Conservation (phyloP, 2,329 filamentous ascomycete genomes). For the Fusarium odoratissimum region DNA sequence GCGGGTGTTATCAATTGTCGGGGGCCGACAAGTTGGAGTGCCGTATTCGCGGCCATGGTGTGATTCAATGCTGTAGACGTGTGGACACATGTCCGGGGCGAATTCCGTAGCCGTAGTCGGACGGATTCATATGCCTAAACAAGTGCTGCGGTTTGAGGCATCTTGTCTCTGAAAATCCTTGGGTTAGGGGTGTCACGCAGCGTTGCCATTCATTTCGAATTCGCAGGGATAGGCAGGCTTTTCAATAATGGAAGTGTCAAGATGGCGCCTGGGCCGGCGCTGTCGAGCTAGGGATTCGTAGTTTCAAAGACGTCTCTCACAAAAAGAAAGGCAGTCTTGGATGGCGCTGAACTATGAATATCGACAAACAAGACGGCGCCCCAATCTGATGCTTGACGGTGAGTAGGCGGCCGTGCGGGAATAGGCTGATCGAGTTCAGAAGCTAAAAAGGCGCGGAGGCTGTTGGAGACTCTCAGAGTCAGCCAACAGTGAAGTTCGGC, state of each 20-base stretch:
- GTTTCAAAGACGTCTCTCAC: constrained; percentile 10
- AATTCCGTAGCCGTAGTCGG: constrained; percentile 27
- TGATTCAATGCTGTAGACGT: constrained; percentile 28
- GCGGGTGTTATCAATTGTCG: constrained; percentile 10
- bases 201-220: constrained; percentile 21
- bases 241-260: constrained; percentile 32
- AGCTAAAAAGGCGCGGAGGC: constrained; percentile 22
- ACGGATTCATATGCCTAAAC: constrained; percentile 25
- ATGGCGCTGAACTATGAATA: constrained; percentile 17
- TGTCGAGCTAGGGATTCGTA: constrained; percentile 3
- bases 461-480: constrained; percentile 19
- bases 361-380: constrained; percentile 34
- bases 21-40: constrained; percentile 24
- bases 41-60: constrained; percentile 31
- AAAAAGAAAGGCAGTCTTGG: constrained; percentile 6
- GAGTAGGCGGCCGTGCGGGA: constrained; percentile 25
- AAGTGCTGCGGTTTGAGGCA: constrained; percentile 23
- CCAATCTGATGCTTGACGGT: constrained; percentile 31
- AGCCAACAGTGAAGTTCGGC: constrained; percentile 10
- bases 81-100: constrained; percentile 35
- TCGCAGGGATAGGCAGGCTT: constrained; percentile 29
- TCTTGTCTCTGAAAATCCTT: constrained; percentile 19
- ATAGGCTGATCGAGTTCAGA: constrained; percentile 21
- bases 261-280: constrained; percentile 15
- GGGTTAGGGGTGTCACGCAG: constrained; percentile 31